Evolutionary conservation across 352 stramenopile genomes (phyloP).

Genomic region (Globisporangium heterothallicum): DNA sequence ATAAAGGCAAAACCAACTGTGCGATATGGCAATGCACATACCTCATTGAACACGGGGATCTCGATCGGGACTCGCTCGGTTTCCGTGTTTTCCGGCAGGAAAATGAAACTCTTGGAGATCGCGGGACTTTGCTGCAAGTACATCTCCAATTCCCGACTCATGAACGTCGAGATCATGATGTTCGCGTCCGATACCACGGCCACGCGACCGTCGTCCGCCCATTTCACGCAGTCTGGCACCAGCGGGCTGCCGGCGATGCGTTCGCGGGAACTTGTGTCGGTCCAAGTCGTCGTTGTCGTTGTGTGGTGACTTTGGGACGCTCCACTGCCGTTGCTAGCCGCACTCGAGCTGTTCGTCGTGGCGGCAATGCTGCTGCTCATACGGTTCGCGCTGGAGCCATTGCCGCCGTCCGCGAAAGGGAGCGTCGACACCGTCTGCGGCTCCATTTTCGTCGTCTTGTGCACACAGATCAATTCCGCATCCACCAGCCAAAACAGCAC

Average conservation of each 20-base stretch:
- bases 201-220: constrained; percentile 69
- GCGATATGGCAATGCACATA: not conserved
- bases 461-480: too few species aligned
- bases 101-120: constrained; percentile 82
- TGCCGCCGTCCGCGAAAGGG: too few species aligned
- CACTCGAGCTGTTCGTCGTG: too few species aligned
- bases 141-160: constrained; percentile 74
- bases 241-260: constrained; percentile 71
- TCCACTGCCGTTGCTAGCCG: not conserved
- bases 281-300: constrained; percentile 13
- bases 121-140: constrained; percentile 71
- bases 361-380: not conserved
- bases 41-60: constrained; percentile 43
- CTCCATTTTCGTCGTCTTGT: too few species aligned
- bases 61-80: constrained; percentile 46
- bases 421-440: too few species aligned
- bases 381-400: not conserved
- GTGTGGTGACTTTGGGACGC: too few species aligned
- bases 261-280: constrained; percentile 42
- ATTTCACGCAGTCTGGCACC: constrained; percentile 54
- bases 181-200: constrained; percentile 67
- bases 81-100: constrained; percentile 34
- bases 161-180: constrained; percentile 75
- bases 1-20: not conserved
- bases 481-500: too few species aligned